Evolutionary conservation across 1,284 basidiomycete species (phyloP), one percentile per base, ranked within the genome.

Genomic region (Ustilago hordei): DNA sequence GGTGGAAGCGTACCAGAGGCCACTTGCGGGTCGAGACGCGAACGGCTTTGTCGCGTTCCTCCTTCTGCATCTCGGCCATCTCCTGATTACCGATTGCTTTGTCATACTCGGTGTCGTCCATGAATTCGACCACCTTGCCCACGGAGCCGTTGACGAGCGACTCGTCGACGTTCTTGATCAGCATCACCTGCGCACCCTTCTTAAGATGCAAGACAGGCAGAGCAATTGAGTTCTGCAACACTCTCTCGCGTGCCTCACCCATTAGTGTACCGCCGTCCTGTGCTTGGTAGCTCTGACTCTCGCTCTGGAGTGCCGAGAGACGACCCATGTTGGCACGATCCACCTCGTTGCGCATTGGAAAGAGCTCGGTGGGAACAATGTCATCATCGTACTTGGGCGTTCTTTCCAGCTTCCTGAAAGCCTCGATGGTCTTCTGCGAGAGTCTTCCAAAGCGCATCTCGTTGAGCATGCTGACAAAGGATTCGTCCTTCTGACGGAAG

Each of bases 71-170:
- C 8, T 84, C 60, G 11, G 28, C 32, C 61, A 39, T n/a, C 3
- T 62, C 75, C 38, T 81, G 64, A 66, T 81, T 60, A 19, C 86
- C 83, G n/a, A 85, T 84, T 52, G 76, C 60, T 48, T 77, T 69
- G 12, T 56, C 55, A 53, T 75, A 80, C 31, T 75, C 67, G 23
- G 32, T 23, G 34, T 82, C 81, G 60, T 80, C 73, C 52, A 82
- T 47, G 43, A 82, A 82, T 55, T 80, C 81, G 31, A 82, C 84
- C 23, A 95, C 89, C 72, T 89, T 89, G 19, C 94, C 94, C 77
- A 94, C 90, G 11, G 91, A 92, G 0, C 94, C 94, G 85, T 95
- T 95, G 50, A 95, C 93, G 7, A 95, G 89, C 55, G 89, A 89
- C 48, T 91, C 90, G 79, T 93, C 92, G 8, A 89, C 85, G 84